Evolutionary conservation across 108 stramenopile species (phyloP), one percentile per base, ranked within the genome.

Genomic region (Cyclotella sp.): DNA sequence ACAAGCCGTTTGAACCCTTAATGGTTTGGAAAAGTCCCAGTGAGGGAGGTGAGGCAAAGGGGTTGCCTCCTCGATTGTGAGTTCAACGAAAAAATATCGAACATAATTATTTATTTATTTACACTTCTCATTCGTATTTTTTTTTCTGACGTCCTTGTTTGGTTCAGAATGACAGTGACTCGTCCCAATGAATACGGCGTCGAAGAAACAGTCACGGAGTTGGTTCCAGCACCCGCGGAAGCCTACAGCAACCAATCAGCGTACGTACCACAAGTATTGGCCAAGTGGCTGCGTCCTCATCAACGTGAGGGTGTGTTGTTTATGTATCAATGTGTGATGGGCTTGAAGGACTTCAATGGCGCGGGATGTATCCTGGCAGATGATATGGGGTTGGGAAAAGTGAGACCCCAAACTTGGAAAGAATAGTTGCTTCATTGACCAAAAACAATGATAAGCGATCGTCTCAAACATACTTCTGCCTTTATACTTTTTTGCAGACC

Each of bases 261-360:
- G 18, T 91, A 86, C 73, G 99, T 98, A 19, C 97, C 97, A 47
- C 89, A 90, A 10, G 79, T 97, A 24, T 81, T 99, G 42, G 96
- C 96, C 79, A 97, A 97, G 76, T 97, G 93, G 89, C 81, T 99
- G 18, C 90, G 99, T 62, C 98, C 98, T 21, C 99, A 99, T 87
- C 98, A 98, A 82, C 86, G 99, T 53, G 98, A 98, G 75, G 99
- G 99, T 46, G 97, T 98, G 24, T 81, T 90, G 76, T 99, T 98
- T 77, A 89, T 98, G 63, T 98, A 98, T 69, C 92, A 99, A 77
- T 99, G 98, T 82, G 91, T 97, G 73, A 97, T 97, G 95, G 94
- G 95, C 30, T 70, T 97, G 74, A 90, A 92, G 73, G 85, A 85
- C 49, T 97, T 86, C 70, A 63, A 83, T 64, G 96, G 96, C n/a